Percentiles rank a stretch among this genome's conserved stretches.
Evolutionary conservation across 352 stramenopile genomes (phyloP).

Genomic region (Phytophthora syringae): DNA sequence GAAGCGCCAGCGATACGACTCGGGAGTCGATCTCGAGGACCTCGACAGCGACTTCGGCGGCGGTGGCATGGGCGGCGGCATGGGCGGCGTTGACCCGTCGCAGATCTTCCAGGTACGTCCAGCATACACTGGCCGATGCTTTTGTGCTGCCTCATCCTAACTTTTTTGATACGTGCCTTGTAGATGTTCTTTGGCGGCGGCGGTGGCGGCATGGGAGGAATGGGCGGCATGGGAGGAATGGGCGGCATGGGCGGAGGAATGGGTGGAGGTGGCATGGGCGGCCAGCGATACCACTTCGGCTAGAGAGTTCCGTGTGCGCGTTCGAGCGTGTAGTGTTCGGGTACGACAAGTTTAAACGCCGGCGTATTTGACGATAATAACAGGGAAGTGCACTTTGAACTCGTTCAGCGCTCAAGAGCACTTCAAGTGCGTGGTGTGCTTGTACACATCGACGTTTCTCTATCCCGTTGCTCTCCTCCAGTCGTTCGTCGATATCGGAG

Average conservation of each 20-base stretch:
- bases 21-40: constrained; percentile 94
- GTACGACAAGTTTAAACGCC: constrained; percentile 31
- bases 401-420: constrained; percentile 7
- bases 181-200: constrained; percentile 86
- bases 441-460: constrained; percentile 20
- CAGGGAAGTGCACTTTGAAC: constrained; percentile 17
- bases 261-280: constrained; percentile 52
- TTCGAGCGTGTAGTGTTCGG: constrained; percentile 35
- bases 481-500: constrained; percentile 33
- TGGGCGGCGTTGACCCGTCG: constrained; percentile 82
- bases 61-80: constrained; percentile 79
- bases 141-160: background rate
- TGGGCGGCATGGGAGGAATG: constrained; percentile 49
- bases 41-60: constrained; percentile 89
- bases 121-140: background rate
- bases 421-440: too few relatives aligned
- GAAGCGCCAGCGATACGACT: constrained; percentile 95
- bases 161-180: constrained; percentile 3
- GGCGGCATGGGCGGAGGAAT: constrained; percentile 29
- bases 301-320: constrained; percentile 41
- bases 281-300: constrained; percentile 85
- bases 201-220: constrained; percentile 54
- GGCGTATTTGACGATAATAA: constrained; percentile 39
- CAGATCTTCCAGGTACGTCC: constrained; percentile 85
- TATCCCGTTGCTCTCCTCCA: constrained; percentile 33